phyloP scores from a whole-genome alignment of 495 filamentous ascomycete species.

The Podospora bellae-mahoneyi region DNA sequence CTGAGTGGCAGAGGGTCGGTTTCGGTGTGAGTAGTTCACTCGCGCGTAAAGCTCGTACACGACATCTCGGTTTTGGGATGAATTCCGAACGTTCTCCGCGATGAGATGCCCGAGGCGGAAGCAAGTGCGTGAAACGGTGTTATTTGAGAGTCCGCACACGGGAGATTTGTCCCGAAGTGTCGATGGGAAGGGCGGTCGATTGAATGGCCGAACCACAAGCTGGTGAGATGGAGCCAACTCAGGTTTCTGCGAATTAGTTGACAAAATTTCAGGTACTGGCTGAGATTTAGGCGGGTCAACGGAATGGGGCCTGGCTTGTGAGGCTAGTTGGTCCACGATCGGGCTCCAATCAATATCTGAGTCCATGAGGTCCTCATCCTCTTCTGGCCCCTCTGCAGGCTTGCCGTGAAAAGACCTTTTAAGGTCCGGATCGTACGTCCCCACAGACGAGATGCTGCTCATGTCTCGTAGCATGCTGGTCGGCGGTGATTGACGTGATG shows the following conservation, averaged over 20 bases:
- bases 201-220: background rate
- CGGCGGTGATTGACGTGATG: background rate
- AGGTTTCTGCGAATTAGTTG: background rate
- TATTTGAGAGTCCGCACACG: slow-evolving; percentile 49
- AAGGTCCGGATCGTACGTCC: background rate
- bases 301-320: background rate
- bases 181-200: slow-evolving; percentile 46
- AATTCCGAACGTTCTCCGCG: slow-evolving; percentile 39
- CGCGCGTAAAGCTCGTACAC: slow-evolving; percentile 59
- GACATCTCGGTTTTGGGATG: slow-evolving; percentile 37
- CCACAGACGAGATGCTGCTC: background rate
- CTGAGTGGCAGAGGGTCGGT: background rate
- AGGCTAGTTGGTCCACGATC: background rate
- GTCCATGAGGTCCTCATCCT: background rate
- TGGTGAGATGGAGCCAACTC: background rate
- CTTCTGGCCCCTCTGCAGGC: background rate
- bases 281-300: background rate
- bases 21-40: slow-evolving; percentile 51
- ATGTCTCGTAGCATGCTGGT: background rate
- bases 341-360: background rate
- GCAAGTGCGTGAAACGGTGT: slow-evolving; percentile 51
- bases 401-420: background rate
- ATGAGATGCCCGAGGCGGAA: slow-evolving; percentile 60
- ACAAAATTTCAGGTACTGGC: background rate
- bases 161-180: slow-evolving; percentile 49